Percentiles rank a stretch among this genome's conserved stretches.
Evolutionary conservation across 2,329 filamentous ascomycete species (phyloP).

Genomic region (Lasiodiplodia sp.): DNA sequence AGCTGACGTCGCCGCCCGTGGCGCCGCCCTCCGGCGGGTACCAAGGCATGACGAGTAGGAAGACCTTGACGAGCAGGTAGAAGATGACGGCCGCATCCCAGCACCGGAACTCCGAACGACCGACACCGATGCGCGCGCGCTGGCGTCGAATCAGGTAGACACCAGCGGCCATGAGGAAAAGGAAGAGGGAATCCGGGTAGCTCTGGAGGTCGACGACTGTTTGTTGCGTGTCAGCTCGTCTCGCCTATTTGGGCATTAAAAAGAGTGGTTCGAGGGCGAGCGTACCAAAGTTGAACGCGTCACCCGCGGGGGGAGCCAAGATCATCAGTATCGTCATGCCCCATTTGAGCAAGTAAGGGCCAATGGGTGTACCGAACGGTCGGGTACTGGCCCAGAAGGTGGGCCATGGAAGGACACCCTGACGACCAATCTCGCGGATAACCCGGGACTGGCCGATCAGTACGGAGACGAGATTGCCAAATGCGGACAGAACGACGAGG

Average conservation of each 20-base stretch:
- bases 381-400: conserved; percentile 67
- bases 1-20: conserved; percentile 33
- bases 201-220: conserved; percentile 73
- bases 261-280: conserved; percentile 30
- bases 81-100: conserved; percentile 68
- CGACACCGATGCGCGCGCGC: conserved; percentile 60
- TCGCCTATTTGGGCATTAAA: conserved; percentile 31
- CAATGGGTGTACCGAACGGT: conserved; percentile 72
- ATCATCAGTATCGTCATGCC: conserved; percentile 73
- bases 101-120: conserved; percentile 67
- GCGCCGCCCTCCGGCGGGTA: conserved; percentile 46
- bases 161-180: conserved; percentile 64
- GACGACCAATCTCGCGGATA: conserved; percentile 53
- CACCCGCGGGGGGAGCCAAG: conserved; percentile 66
- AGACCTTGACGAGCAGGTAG: conserved; percentile 61
- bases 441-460: conserved; percentile 41
- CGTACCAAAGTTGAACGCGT: conserved; percentile 69
- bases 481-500: conserved; percentile 71
- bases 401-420: conserved; percentile 73
- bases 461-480: conserved; percentile 70
- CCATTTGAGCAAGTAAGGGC: conserved; percentile 72
- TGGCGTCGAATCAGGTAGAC: conserved; percentile 67
- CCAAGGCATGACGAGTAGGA: conserved; percentile 67
- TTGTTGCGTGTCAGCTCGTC: conserved; percentile 33
- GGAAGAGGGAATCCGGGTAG: conserved; percentile 67